These are phyloP conservation scores for Quercus wislizeni DNA, from an alignment of 306 rosid genomes.

Conservation along the genomic window DNA sequence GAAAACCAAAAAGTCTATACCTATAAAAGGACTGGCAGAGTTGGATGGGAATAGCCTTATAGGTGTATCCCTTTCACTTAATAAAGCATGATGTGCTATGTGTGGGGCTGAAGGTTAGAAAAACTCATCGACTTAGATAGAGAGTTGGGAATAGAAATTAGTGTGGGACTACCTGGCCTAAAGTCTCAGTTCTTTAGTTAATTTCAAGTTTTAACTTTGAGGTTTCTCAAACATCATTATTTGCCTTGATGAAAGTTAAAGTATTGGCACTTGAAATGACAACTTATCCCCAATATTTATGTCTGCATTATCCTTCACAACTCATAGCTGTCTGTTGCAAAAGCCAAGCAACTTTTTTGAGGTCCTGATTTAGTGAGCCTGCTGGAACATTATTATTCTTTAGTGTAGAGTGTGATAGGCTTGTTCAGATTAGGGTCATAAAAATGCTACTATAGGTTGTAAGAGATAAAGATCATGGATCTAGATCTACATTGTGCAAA, in stretches of 20 bases:
- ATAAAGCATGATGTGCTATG: constrained; percentile 11
- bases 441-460: no score
- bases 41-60: not conserved
- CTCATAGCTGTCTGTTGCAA: not conserved
- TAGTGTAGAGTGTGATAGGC: no score
- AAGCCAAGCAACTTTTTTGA: not conserved
- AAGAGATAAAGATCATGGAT: no score
- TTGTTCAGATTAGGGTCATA: no score
- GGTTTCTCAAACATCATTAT: not conserved
- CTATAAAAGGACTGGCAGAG: not conserved
- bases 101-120: constrained; percentile 32
- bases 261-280: constrained; percentile 15
- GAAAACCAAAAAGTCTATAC: not conserved
- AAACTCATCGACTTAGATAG: not conserved
- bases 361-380: not conserved
- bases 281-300: constrained; percentile 8
- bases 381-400: no score
- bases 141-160: not conserved
- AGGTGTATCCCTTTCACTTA: constrained; percentile 6
- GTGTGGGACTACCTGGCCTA: not conserved
- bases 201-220: constrained; percentile 9
- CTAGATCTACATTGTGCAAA: no score
- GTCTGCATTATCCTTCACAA: not conserved
- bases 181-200: not conserved
- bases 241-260: not conserved